Evolutionary conservation across 345 rosid genomes (phyloP).

Genomic region (Limnanthes douglasii): DNA sequence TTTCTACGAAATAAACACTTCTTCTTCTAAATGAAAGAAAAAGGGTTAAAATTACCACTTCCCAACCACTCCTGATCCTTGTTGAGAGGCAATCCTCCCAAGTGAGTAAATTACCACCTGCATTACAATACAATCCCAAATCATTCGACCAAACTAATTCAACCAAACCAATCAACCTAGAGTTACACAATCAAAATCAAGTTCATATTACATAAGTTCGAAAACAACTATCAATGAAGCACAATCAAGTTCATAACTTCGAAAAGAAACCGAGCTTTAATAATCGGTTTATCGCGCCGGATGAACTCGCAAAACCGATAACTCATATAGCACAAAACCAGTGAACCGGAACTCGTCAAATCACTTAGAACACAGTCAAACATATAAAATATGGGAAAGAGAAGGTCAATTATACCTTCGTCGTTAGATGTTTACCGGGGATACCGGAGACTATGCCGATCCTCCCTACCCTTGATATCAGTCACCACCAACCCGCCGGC

Average conservation of each 20-base stretch:
- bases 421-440: conserved; percentile 67
- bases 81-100: conserved; percentile 86
- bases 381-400: no score
- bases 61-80: conserved; percentile 95
- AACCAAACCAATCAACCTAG: no score
- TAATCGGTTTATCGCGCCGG: neutral
- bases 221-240: no score
- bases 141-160: neutral
- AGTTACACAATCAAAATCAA: neutral
- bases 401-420: no score
- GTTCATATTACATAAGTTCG: neutral
- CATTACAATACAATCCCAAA: conserved; percentile 1
- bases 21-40: neutral
- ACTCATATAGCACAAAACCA: no score
- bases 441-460: conserved; percentile 85
- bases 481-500: conserved; percentile 58
- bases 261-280: conserved; percentile 1
- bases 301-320: neutral
- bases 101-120: conserved; percentile 91
- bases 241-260: neutral
- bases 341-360: no score
- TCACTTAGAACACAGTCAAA: no score
- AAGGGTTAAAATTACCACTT: conserved; percentile 36
- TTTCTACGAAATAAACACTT: no score
- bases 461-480: conserved; percentile 69